A percentile compares a stretch with the other conserved stretches of the same genome.
Evolutionary conservation across 768 basidiomycete genomes (phyloP).

Genomic region (Leccinum disarticulatum): DNA sequence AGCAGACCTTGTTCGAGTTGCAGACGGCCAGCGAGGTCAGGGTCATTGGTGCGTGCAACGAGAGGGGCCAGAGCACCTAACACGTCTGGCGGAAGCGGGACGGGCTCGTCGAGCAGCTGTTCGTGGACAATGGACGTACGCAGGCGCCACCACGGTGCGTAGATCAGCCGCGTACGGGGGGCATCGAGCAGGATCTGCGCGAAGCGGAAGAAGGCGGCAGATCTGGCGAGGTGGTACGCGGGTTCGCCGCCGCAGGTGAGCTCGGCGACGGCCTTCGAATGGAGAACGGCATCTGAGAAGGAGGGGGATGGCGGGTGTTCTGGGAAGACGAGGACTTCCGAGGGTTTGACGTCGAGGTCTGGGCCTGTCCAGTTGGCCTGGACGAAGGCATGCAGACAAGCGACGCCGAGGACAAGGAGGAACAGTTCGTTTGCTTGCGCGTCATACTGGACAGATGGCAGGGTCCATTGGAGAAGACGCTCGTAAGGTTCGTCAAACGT

Average conservation of each 20-base stretch:
- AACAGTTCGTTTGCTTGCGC: conserved; percentile 44
- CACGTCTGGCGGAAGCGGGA: conserved; percentile 49
- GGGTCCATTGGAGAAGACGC: conserved; percentile 33
- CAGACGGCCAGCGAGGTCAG: conserved; percentile 66
- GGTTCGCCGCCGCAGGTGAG: conserved; percentile 90
- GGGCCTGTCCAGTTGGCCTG: conserved; percentile 98
- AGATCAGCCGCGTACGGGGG: conserved; percentile 48
- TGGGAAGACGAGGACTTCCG: conserved; percentile 41
- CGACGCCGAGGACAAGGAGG: conserved; percentile 66
- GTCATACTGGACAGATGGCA: conserved; percentile 27
- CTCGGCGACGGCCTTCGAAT: conserved; percentile 66
- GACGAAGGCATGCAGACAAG: conserved; percentile 85
- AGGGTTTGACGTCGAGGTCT: conserved; percentile 58
- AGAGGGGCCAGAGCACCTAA: conserved; percentile 44
- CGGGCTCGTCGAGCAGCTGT: conserved; percentile 78
- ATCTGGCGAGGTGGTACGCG: conserved; percentile 84
- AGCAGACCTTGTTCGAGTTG: conserved; percentile 76
- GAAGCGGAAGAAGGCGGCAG: conserved; percentile 69
- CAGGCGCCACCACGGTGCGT: conserved; percentile 82
- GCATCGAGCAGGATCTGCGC: conserved; percentile 66
- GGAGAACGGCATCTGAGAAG: conserved; percentile 50
- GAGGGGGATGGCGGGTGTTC: conserved; percentile 14
- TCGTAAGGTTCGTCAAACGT: conserved; percentile 42
- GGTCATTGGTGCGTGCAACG: conserved; percentile 40
- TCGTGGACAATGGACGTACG: conserved; percentile 72